phyloP scores from a whole-genome alignment of 129 eudicot genomes.

The Glebionis coronaria region DNA sequence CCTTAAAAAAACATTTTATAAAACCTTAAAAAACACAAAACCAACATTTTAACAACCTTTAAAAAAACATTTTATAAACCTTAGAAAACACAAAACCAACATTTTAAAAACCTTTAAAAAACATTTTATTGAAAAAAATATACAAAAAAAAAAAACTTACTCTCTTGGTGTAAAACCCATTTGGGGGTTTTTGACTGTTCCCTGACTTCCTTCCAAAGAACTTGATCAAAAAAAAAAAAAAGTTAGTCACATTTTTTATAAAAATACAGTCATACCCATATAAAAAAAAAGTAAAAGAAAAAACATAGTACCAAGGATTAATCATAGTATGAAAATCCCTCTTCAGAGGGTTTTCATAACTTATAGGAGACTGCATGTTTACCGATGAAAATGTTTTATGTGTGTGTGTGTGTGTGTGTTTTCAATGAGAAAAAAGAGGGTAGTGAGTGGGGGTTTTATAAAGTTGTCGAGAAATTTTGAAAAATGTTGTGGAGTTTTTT shows the following conservation, averaged over 20 bases:
- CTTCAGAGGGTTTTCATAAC: too few relatives aligned
- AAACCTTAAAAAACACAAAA: not conserved
- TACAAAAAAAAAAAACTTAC: slow-evolving; percentile 16
- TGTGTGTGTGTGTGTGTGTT: not conserved
- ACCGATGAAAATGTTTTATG: not conserved
- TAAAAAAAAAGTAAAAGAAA: not conserved
- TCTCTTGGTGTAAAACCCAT: slow-evolving; percentile 33
- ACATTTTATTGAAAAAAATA: not conserved
- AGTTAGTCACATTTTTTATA: not conserved
- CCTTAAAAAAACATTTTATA: too few relatives aligned
- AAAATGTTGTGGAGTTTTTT: not conserved
- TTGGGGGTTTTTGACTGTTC: too few relatives aligned
- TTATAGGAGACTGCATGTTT: slow-evolving; percentile 16
- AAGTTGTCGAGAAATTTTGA: not conserved
- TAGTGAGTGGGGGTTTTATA: too few relatives aligned
- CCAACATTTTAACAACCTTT: not conserved
- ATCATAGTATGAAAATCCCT: too few relatives aligned
- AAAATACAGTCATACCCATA: not conserved
- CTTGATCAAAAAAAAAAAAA: slow-evolving; percentile 3
- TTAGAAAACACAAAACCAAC: not conserved
- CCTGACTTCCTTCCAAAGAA: slow-evolving; percentile 4
- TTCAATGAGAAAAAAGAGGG: not conserved
- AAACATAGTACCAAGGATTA: too few relatives aligned
- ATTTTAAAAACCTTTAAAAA: too few relatives aligned
- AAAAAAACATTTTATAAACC: too few relatives aligned